Conservation (phyloP, 768 basidiomycete species). For the Tephrocybe sp. region DNA sequence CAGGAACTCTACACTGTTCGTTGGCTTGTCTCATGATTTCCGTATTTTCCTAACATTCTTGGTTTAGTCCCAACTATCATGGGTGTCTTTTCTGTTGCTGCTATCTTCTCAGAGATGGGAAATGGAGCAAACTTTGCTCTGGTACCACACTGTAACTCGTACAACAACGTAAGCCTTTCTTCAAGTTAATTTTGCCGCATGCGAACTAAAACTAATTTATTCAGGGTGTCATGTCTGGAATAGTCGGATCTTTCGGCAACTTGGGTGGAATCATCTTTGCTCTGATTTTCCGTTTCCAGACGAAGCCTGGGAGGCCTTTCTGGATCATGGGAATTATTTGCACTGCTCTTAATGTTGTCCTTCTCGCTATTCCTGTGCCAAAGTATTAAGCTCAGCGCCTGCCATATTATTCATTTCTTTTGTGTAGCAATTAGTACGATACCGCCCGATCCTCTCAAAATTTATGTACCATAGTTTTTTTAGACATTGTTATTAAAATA, state of each 20-base stretch:
- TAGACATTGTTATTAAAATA: too few species aligned
- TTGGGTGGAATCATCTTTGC: constrained; percentile 47
- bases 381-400: constrained; percentile 16
- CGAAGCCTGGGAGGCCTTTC: constrained; percentile 38
- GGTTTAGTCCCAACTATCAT: constrained; percentile 29
- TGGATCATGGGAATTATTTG: constrained; percentile 45
- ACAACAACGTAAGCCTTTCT: constrained; percentile 22
- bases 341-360: constrained; percentile 26
- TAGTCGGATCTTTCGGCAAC: constrained; percentile 36
- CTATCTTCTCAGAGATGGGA: constrained; percentile 39
- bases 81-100: constrained; percentile 38
- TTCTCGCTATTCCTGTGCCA: constrained; percentile 25
- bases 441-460: too few species aligned
- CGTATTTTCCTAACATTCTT: neutral
- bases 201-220: constrained; percentile 1
- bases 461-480: too few species aligned
- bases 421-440: neutral
- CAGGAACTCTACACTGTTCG: constrained; percentile 33
- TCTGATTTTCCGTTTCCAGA: constrained; percentile 44
- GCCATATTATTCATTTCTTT: neutral
- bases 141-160: constrained; percentile 47
- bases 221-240: constrained; percentile 33
- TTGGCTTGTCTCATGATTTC: neutral
- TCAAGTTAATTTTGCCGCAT: neutral
- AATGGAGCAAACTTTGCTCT: constrained; percentile 53